Evolutionary conservation across 345 rosid genomes (phyloP).

Genomic region (Pseudoturritis turrita): DNA sequence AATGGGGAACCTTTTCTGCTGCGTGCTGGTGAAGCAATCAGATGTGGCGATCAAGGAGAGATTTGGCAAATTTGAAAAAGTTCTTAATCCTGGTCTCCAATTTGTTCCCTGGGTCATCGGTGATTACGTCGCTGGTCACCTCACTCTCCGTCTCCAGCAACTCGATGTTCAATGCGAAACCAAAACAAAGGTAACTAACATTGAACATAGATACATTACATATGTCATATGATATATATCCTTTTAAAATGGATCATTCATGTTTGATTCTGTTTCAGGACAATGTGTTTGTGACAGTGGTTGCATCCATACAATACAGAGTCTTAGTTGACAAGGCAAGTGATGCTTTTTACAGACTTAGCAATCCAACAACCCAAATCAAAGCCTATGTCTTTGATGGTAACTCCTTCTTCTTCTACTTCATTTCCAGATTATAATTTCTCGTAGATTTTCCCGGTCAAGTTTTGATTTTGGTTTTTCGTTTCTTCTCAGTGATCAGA

Average conservation of each 20-base stretch:
- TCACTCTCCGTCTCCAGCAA: conserved; percentile 58
- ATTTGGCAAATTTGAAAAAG: conserved; percentile 55
- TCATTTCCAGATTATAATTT: neutral
- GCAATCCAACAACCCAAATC: conserved; percentile 47
- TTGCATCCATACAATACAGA: conserved; percentile 53
- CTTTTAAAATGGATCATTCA: neutral
- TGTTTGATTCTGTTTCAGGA: conserved; percentile 28
- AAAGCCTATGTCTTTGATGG: conserved; percentile 61
- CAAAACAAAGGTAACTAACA: conserved; percentile 50
- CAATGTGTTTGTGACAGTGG: conserved; percentile 57
- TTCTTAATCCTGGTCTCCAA: conserved; percentile 60
- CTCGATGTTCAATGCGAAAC: conserved; percentile 69
- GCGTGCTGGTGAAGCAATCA: conserved; percentile 56
- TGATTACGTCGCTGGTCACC: conserved; percentile 46
- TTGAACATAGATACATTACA: neutral
- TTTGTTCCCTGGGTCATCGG: conserved; percentile 62
- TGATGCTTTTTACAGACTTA: conserved; percentile 62
- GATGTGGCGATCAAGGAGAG: conserved; percentile 55
- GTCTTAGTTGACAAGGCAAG: conserved; percentile 46
- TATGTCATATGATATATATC: neutral
- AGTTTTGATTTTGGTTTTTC: neutral
- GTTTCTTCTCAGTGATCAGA: conserved; percentile 45
- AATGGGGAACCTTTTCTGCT: conserved; percentile 61
- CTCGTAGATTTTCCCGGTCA: neutral
- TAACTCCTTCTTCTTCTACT: neutral